phyloP scores from a whole-genome alignment of 2,329 filamentous ascomycete genomes.

The Aspergillus sergii region DNA sequence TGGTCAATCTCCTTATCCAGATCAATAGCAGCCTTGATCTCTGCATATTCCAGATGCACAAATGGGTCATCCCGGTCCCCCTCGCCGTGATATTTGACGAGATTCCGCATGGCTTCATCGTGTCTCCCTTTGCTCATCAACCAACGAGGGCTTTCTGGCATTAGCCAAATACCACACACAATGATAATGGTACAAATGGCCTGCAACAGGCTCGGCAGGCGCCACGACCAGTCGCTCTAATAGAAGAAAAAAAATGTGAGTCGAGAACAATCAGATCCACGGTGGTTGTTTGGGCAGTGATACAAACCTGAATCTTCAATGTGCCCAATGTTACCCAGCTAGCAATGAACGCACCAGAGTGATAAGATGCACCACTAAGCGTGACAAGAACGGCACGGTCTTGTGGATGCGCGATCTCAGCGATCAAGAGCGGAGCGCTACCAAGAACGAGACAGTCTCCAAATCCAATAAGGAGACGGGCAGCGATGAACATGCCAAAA shows the following conservation, averaged over 20 bases:
- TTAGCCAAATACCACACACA: conserved; percentile 13
- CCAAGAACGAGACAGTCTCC: neutral
- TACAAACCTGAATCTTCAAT: too few species aligned
- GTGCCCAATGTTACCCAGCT: neutral
- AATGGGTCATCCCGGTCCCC: conserved; percentile 24
- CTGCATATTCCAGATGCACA: too few species aligned
- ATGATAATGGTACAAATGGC: conserved; percentile 22
- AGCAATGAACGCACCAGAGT: conserved; percentile 25
- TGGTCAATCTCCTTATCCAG: conserved; percentile 9
- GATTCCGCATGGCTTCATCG: neutral
- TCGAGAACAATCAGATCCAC: too few species aligned
- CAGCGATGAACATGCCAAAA: too few species aligned
- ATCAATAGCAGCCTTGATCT: conserved; percentile 22
- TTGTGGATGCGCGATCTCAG: conserved; percentile 29
- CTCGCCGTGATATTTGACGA: conserved; percentile 21
- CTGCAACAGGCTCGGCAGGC: conserved; percentile 24
- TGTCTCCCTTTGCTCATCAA: neutral
- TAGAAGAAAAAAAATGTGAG: too few species aligned
- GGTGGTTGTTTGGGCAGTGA: too few species aligned
- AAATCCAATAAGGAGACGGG: too few species aligned
- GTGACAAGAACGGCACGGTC: conserved; percentile 22
- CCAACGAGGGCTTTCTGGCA: conserved; percentile 22
- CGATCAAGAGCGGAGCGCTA: conserved; percentile 27
- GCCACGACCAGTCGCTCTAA: conserved; percentile 21
- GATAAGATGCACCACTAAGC: conserved; percentile 18